phyloP scores from a whole-genome alignment of 2,329 filamentous ascomycete species.

The Meredithiella fracta region DNA sequence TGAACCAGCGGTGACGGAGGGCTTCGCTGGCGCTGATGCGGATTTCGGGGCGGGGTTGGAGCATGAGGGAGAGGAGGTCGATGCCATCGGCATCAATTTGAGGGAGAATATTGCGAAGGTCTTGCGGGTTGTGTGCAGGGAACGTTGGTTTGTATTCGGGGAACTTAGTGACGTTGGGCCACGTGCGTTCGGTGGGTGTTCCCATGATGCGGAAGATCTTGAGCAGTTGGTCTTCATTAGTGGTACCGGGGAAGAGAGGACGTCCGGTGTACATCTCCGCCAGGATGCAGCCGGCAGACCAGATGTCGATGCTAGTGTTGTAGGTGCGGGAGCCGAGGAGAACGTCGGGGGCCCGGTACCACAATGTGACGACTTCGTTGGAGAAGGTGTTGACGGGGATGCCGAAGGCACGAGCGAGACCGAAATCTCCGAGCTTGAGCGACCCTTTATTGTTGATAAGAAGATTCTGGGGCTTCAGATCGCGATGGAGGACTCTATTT shows the following conservation, averaged over 20 bases:
- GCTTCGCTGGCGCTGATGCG: constrained; percentile 78
- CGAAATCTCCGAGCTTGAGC: constrained; percentile 87
- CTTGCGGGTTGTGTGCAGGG: constrained; percentile 85
- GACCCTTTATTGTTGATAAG: constrained; percentile 85
- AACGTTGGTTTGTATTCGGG: constrained; percentile 97
- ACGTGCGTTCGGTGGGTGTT: constrained; percentile 84
- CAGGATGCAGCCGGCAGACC: constrained; percentile 99
- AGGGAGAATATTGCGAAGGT: constrained; percentile 69
- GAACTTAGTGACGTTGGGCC: constrained; percentile 87
- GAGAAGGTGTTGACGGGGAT: constrained; percentile 97
- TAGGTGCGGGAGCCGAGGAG: constrained; percentile 87
- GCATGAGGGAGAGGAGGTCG: constrained; percentile 75
- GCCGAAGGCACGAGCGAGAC: constrained; percentile 81
- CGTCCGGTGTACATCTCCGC: constrained; percentile 97
- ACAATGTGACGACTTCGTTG: constrained; percentile 92
- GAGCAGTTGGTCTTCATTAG: constrained; percentile 92
- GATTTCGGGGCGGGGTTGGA: constrained; percentile 83
- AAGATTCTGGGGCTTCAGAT: constrained; percentile 90
- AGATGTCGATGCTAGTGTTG: constrained; percentile 99
- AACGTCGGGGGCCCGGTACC: constrained; percentile 95
- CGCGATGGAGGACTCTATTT: constrained; percentile 86
- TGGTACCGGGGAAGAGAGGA: constrained; percentile 90
- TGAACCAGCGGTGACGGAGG: constrained; percentile 84
- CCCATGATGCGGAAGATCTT: constrained; percentile 99
- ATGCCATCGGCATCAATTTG: constrained; percentile 80